Evolutionary conservation across 2,329 filamentous ascomycete genomes (phyloP), one percentile per base, ranked within the genome.

Genomic region (Hypoxylon rubiginosum): DNA sequence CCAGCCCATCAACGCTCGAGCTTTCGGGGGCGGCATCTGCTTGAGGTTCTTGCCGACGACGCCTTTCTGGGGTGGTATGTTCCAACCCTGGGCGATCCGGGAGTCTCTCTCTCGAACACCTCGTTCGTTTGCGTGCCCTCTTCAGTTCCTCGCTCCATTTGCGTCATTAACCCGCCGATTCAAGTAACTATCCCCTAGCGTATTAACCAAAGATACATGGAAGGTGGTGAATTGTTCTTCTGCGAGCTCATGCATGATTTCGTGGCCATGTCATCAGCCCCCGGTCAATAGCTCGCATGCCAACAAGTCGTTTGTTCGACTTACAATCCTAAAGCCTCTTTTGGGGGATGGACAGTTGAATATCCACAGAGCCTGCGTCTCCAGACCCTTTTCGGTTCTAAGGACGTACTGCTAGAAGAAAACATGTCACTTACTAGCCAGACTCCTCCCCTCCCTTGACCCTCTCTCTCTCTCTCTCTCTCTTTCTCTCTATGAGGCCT

Each of bases 221-320:
- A 50, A 64, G 67, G 55, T 74, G 74, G 71, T 77, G 73, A 74
- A 74, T 71, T 78, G 76, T 76, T 76, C 70, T 73, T 43, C 74
- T 74, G 73, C 74, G 73, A 77, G 72, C 73, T 77, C 75, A 82
- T 83, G 82, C 82, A 83, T 78, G 80, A 77, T 78, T 81, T 81
- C 79, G 81, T 82, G 80, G 79, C 77, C 75, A 76, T 79, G 76
- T 73, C 76, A 76, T 76, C 69, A 75, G 73, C 74, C 75, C 74
- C 76, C 73, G 74, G 76, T 78, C 74, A 72, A 76, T 77, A 76
- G 73, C 76, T 78, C 72, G 74, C 74, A 76, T 76, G 68, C 73
- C 76, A 77, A 73, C 74, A 72, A 69, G 64, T 62, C 72, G 69
- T 73, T 67, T 71, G 64, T 71, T 73, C 65, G 60, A 73, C 66